Evolutionary conservation across 257 asterid species (phyloP).

Genomic region (Pogostemon cablin): DNA sequence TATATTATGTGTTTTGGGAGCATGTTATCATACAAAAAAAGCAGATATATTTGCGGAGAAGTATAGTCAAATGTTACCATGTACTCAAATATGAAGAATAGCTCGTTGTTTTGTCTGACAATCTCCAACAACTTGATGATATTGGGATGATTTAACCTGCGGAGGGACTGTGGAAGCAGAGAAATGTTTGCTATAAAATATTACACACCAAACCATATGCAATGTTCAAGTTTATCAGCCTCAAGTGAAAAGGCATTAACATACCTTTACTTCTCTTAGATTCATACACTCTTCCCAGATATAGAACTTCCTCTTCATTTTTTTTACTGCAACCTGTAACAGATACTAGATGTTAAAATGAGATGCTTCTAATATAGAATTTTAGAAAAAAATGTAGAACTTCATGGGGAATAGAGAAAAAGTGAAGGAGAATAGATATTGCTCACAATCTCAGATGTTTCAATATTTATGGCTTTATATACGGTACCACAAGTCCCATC

Average conservation of each 20-base stretch:
- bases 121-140: slow-evolving; percentile 92
- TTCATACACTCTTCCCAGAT: slow-evolving; percentile 88
- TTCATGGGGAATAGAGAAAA: slow-evolving; percentile 22
- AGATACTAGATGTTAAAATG: slow-evolving; percentile 27
- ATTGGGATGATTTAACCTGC: slow-evolving; percentile 78
- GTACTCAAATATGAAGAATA: slow-evolving; percentile 91
- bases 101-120: slow-evolving; percentile 88
- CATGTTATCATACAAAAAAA: background rate
- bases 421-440: slow-evolving; percentile 4
- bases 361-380: slow-evolving; percentile 3
- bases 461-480: slow-evolving; percentile 79
- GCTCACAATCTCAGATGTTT: slow-evolving; percentile 86
- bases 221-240: slow-evolving; percentile 21
- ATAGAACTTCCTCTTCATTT: slow-evolving; percentile 88
- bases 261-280: slow-evolving; percentile 90
- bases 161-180: slow-evolving; percentile 62
- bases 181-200: slow-evolving; percentile 27
- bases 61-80: slow-evolving; percentile 58
- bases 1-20: background rate
- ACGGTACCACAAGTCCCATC: slow-evolving; percentile 93
- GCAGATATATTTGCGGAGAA: background rate
- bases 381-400: background rate
- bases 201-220: slow-evolving; percentile 3
- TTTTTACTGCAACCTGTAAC: slow-evolving; percentile 89
- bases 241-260: slow-evolving; percentile 28